Percentiles rank a stretch among this genome's conserved stretches.
Evolutionary conservation across 768 basidiomycete genomes (phyloP).

Genomic region (Agaricus subrufescens): DNA sequence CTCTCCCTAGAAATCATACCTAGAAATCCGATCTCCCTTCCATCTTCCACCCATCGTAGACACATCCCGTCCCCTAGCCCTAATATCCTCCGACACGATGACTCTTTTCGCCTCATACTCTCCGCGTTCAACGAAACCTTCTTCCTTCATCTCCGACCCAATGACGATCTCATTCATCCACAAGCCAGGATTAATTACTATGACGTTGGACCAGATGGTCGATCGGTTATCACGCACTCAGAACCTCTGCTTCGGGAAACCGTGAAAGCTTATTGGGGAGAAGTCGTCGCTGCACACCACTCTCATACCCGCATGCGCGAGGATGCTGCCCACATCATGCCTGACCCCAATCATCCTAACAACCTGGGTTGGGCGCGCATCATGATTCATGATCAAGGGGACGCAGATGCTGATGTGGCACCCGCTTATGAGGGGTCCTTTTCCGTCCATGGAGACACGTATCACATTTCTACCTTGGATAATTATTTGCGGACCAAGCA

Average conservation of each 20-base stretch:
- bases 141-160: slow-evolving; percentile 73
- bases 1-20: slow-evolving; percentile 55
- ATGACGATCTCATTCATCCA: slow-evolving; percentile 74
- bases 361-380: slow-evolving; percentile 78
- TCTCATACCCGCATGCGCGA: slow-evolving; percentile 55
- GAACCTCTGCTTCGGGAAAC: slow-evolving; percentile 59
- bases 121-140: slow-evolving; percentile 63
- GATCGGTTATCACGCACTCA: slow-evolving; percentile 43
- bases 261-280: slow-evolving; percentile 69
- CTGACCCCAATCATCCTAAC: slow-evolving; percentile 31
- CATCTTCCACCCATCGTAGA: slow-evolving; percentile 23
- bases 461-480: slow-evolving; percentile 68
- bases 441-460: slow-evolving; percentile 56
- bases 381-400: slow-evolving; percentile 62
- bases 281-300: slow-evolving; percentile 58
- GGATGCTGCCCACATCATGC: slow-evolving; percentile 53
- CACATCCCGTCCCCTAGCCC: slow-evolving; percentile 31
- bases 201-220: slow-evolving; percentile 44
- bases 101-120: slow-evolving; percentile 67
- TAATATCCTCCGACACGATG: slow-evolving; percentile 55
- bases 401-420: slow-evolving; percentile 36
- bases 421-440: slow-evolving; percentile 78
- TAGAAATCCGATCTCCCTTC: slow-evolving; percentile 24
- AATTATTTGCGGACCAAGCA: slow-evolving; percentile 65
- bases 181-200: slow-evolving; percentile 70